Conservation (phyloP, 495 filamentous ascomycete species). For the Neurospora sp. region DNA sequence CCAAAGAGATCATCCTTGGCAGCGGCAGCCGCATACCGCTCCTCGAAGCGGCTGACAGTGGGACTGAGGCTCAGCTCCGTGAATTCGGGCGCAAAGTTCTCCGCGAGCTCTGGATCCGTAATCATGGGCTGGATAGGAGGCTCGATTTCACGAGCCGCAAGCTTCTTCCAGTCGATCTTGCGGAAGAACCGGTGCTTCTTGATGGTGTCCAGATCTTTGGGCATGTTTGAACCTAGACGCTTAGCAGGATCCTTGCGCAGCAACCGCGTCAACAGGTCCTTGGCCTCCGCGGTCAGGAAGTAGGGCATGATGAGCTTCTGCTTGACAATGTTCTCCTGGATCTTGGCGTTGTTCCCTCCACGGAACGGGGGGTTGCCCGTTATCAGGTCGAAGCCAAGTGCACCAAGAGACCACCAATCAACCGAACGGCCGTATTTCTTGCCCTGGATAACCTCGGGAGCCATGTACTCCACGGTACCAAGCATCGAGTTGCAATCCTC, state of each 20-base stretch:
- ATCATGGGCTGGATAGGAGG: constrained; percentile 87
- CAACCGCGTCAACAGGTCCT: constrained; percentile 81
- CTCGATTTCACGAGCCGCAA: constrained; percentile 67
- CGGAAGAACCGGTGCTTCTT: constrained; percentile 95
- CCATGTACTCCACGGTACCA: constrained; percentile 97
- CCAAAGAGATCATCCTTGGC: constrained; percentile 69
- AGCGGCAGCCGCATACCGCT: constrained; percentile 15
- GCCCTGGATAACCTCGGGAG: constrained; percentile 81
- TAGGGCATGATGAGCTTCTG: constrained; percentile 81
- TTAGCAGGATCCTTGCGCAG: constrained; percentile 86
- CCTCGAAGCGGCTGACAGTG: constrained; percentile 37
- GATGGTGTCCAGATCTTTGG: constrained; percentile 73
- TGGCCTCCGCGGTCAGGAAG: constrained; percentile 80
- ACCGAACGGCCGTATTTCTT: constrained; percentile 84
- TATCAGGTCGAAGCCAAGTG: constrained; percentile 82
- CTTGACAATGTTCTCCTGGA: constrained; percentile 85
- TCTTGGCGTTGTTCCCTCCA: constrained; percentile 82
- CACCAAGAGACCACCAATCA: constrained; percentile 97
- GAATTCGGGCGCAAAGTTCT: constrained; percentile 88
- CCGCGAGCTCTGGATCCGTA: constrained; percentile 86
- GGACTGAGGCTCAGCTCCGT: constrained; percentile 77
- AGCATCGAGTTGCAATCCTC: constrained; percentile 80
- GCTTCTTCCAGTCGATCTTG: constrained; percentile 82
- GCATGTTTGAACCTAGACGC: constrained; percentile 77
- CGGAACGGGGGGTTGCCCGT: constrained; percentile 85